Base-by-base conservation (phyloP, 768 basidiomycete species). In the Mycena galopus region DNA sequence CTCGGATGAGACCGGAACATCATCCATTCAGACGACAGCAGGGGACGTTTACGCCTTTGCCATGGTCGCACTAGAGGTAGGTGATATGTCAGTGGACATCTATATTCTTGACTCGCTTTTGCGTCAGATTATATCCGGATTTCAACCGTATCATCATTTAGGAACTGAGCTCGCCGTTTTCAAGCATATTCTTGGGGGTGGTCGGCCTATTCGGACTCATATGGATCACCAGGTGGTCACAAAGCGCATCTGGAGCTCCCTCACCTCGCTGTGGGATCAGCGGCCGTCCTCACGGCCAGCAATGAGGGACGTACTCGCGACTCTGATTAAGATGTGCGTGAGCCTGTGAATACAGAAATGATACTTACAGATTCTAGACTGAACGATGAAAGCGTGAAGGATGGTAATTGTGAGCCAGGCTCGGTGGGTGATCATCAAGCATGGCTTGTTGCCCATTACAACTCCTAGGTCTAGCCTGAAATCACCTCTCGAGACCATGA, bases 1-100 rank as follows among this genome's bases (percentile, higher is more conserved):
- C n/a, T 64, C 68, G 25, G 58, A 19, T 23, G 53, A 71, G 29
- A 30, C n/a, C 10, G 51, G 27, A 29, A 51, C 56, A 44, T 39
- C 58, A 2, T 50, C 53, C 29, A 30, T 47, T n/a, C 42, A 47
- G n/a, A 67, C 58, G 12, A n/a, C 14, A 51, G n/a, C 65, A 8
- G 65, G 56, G 9, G 74, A 75, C 47, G 64, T 75, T 39, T 75
- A 75, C 58, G 29, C 74, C 6, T 69, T 75, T 47, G 42, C 67
- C 21, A 75, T 75, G 74, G 55, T 73, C 23, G 27, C 59, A 23
- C 71, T 75, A 4, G 74, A 75, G 65, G 74, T 69, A 30, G 19
- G 53, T 50, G 47, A 50, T 50, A 23, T 23, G 21, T 50, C 47
- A 21, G n/a, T 23, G n/a, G 8, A n/a, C 47, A n/a, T 50, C n/a